Evolutionary conservation across 2,329 filamentous ascomycete species (phyloP).

Genomic region (Fusarium anguioides): DNA sequence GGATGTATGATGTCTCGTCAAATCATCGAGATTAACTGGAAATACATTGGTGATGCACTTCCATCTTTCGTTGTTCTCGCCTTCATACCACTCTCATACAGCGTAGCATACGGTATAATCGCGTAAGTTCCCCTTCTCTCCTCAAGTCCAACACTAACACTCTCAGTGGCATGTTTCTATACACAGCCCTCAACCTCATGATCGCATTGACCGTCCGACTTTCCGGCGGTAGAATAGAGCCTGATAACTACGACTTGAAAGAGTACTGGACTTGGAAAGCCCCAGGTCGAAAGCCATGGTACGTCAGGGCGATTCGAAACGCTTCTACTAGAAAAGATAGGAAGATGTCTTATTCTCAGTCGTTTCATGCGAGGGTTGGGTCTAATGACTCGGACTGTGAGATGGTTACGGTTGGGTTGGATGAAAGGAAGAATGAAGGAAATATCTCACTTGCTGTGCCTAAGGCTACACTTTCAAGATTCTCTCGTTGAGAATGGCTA

Average conservation of each 20-base stretch:
- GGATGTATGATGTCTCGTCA: slow-evolving; percentile 82
- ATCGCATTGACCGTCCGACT: slow-evolving; percentile 18
- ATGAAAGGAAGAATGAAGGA: slow-evolving; percentile 5
- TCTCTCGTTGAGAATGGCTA: not conserved
- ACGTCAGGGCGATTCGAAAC: slow-evolving; percentile 13
- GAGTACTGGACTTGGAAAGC: slow-evolving; percentile 42
- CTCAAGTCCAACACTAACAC: not conserved
- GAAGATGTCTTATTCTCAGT: not conserved
- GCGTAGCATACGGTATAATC: slow-evolving; percentile 83
- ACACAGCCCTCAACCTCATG: slow-evolving; percentile 25
- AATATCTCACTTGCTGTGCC: slow-evolving; percentile 1
- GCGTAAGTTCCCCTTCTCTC: slow-evolving; percentile 49
- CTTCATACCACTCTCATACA: slow-evolving; percentile 86
- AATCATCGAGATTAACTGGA: slow-evolving; percentile 84
- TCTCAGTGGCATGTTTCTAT: slow-evolving; percentile 31
- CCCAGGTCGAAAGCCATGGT: slow-evolving; percentile 28
- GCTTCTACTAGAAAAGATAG: not conserved
- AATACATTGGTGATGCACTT: slow-evolving; percentile 80
- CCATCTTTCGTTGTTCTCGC: slow-evolving; percentile 83
- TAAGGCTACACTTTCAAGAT: not conserved
- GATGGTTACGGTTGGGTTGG: slow-evolving; percentile 16
- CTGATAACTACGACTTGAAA: slow-evolving; percentile 35
- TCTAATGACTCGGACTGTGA: slow-evolving; percentile 19
- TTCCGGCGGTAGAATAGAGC: slow-evolving; percentile 26
- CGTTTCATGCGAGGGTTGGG: not conserved